Evolutionary conservation across 495 filamentous ascomycete species (phyloP), one percentile per base, ranked within the genome.

Genomic region (Pseudoneurospora amorphoporcata): DNA sequence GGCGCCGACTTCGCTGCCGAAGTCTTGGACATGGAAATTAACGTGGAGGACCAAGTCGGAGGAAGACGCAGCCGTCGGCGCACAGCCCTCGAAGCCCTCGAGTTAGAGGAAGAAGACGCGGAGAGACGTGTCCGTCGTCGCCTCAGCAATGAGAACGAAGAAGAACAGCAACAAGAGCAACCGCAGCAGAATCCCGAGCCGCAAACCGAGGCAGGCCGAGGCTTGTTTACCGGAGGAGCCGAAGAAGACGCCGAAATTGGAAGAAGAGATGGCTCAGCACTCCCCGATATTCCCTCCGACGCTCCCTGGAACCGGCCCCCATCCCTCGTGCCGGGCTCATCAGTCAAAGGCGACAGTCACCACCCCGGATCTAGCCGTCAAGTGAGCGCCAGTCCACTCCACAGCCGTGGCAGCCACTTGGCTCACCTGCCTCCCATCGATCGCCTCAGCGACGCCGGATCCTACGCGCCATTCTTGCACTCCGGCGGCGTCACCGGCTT

Each of bases 271-370:
- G 77, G 72, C 14, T 76, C 73, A 12, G 72, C 78, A 53, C 81
- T 84, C 72, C 81, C 81, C 17, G 82, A 84, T 45, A 73, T 82
- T 45, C 78, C 76, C 38, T 81, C 83, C 39, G 83, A 83, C 40
- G 76, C 78, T 65, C 83, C 84, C 38, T 86, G 84, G 84, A 85
- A 83, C 73, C 82, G 83, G 38, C 77, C 74, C 12, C 83, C 82
- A 19, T 84, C 83, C 4, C 75, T 78, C 39, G 70, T 84, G 0
- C 83, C 77, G 2, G 81, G 82, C 70, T 86, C 84, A 1, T 81
- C 82, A 4, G 65, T 79, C 73, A 81, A 80, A 45, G 82, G 77
- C 19, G 76, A 75, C 37, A 73, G 75, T 73, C 69, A 47, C 68
- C 9, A 14, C 39, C 58, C 19, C 32, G 65, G 29, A 8, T 73